phyloP scores from a whole-genome alignment of 2,329 filamentous ascomycete genomes.

The Colletotrichum orbiculare region DNA sequence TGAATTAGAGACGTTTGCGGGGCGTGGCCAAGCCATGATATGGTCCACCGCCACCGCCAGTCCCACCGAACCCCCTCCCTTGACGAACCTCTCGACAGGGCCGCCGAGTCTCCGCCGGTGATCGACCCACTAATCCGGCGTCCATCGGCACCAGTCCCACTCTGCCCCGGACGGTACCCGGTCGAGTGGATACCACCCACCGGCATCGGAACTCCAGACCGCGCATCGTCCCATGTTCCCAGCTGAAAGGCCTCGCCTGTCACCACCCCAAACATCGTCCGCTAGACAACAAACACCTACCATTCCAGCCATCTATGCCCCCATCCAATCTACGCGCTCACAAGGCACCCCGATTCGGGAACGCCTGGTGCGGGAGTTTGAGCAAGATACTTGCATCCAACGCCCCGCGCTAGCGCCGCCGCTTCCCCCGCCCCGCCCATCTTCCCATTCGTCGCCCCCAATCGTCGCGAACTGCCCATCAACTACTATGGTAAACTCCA shows the following conservation, averaged over 20 bases:
- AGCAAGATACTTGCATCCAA: slow-evolving; percentile 38
- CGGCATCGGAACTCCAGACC: not conserved
- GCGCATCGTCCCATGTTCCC: slow-evolving; percentile 1
- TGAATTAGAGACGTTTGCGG: slow-evolving; percentile 10
- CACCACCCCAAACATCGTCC: not conserved
- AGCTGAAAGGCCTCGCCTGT: not conserved
- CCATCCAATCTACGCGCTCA: not conserved
- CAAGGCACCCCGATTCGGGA: slow-evolving; percentile 9
- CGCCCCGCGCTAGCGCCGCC: slow-evolving; percentile 32
- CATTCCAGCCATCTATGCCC: slow-evolving; percentile 14
- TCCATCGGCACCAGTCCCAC: too few species aligned
- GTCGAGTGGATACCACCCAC: too few species aligned
- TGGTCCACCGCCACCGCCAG: too few species aligned
- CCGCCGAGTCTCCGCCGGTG: not conserved
- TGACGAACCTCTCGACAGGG: not conserved
- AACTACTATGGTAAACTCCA: not conserved
- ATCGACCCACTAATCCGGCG: too few species aligned
- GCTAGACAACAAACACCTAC: slow-evolving; percentile 2
- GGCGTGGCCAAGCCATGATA: not conserved
- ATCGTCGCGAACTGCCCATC: not conserved
- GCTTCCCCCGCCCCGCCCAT: slow-evolving; percentile 19
- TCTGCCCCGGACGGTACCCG: too few species aligned
- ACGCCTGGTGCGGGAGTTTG: slow-evolving; percentile 35
- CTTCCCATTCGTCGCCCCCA: slow-evolving; percentile 27
- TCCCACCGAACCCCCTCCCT: not conserved